phyloP scores from a whole-genome alignment of 441 rosid species.

The Erodium trifolium region DNA sequence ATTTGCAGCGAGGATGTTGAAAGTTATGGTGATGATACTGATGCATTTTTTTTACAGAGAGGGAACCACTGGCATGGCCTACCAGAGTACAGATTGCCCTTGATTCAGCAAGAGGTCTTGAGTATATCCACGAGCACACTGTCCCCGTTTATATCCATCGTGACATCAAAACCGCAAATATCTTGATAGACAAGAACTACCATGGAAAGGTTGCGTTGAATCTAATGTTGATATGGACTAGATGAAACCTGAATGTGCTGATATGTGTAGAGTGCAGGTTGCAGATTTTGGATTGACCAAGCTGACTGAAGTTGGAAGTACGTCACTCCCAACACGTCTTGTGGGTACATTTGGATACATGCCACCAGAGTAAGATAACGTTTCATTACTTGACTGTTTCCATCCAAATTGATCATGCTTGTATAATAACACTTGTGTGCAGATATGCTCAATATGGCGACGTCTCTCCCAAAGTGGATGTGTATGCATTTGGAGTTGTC shows the following conservation, averaged over 20 bases:
- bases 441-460: constrained; percentile 92
- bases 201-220: constrained; percentile 56
- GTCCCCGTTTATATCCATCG: constrained; percentile 96
- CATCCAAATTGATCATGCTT: not conserved
- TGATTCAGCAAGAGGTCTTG: constrained; percentile 96
- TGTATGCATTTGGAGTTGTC: constrained; percentile 91
- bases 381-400: not conserved
- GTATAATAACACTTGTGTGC: constrained; percentile 13
- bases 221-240: too few species aligned
- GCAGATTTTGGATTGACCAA: constrained; percentile 95
- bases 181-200: constrained; percentile 76
- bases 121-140: constrained; percentile 93
- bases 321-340: constrained; percentile 64
- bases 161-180: constrained; percentile 90
- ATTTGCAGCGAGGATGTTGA: not conserved
- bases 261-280: constrained; percentile 39
- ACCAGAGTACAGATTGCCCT: constrained; percentile 90
- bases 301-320: constrained; percentile 72
- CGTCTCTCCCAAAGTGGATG: constrained; percentile 87
- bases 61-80: constrained; percentile 74
- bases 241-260: constrained; percentile 9
- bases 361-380: constrained; percentile 85
- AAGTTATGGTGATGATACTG: not conserved
- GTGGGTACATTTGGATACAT: constrained; percentile 98
- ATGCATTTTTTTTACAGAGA: constrained; percentile 33